Evolutionary conservation across 805 yeast species (phyloP).

Genomic region (Jamesozyma lodderae): DNA sequence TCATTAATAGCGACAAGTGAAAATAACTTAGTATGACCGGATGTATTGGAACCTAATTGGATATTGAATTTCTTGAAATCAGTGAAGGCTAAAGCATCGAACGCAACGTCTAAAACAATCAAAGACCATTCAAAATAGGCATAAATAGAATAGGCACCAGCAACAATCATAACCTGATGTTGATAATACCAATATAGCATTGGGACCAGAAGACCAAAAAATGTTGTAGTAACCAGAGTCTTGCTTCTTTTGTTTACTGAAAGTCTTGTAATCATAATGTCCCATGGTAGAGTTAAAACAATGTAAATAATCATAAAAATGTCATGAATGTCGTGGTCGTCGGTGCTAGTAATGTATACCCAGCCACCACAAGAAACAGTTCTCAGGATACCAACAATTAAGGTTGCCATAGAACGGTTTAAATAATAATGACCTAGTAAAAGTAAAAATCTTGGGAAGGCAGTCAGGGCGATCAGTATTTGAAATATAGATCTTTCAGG

Average conservation of each 20-base stretch:
- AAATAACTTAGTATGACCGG: not conserved
- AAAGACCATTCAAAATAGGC: conserved; percentile 94
- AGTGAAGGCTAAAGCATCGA: conserved; percentile 67
- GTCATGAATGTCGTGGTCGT: conserved; percentile 94
- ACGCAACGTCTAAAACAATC: conserved; percentile 72
- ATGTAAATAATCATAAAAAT: conserved; percentile 90
- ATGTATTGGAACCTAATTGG: conserved; percentile 11
- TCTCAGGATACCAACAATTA: conserved; percentile 62
- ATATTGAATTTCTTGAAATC: conserved; percentile 65
- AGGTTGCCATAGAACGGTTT: conserved; percentile 14
- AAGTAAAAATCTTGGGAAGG: conserved; percentile 82
- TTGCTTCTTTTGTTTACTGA: conserved; percentile 39
- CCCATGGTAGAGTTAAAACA: conserved; percentile 88
- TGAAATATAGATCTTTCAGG: conserved; percentile 94
- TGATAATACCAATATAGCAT: conserved; percentile 82
- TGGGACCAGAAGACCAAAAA: conserved; percentile 70
- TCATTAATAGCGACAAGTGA: not conserved
- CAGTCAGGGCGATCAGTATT: conserved; percentile 79
- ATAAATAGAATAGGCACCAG: conserved; percentile 94
- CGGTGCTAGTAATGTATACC: conserved; percentile 95
- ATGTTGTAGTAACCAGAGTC: conserved; percentile 44
- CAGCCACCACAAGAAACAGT: conserved; percentile 97
- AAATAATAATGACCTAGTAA: conserved; percentile 39
- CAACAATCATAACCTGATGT: conserved; percentile 75
- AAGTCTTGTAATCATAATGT: conserved; percentile 46